phyloP scores from a whole-genome alignment of 768 basidiomycete species.

The Lactarius trivialis region DNA sequence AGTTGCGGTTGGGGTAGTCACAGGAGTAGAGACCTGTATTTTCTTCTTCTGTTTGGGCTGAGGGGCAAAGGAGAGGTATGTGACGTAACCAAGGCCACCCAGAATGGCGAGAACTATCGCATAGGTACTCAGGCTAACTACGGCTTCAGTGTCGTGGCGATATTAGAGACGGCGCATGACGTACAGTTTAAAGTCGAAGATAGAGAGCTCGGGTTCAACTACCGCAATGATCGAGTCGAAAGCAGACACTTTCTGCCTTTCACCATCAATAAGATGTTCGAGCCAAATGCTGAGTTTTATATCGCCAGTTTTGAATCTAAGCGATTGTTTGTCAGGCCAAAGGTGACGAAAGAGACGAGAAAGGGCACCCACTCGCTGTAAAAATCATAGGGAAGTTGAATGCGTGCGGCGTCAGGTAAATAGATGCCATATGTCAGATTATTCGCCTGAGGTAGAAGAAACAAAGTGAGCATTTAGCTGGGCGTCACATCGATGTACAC shows the following conservation, averaged over 20 bases:
- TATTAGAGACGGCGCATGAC: constrained; percentile 27
- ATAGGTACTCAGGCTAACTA: constrained; percentile 56
- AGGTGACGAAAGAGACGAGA: not conserved
- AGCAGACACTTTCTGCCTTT: constrained; percentile 54
- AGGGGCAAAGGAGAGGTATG: constrained; percentile 61
- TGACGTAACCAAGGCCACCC: constrained; percentile 55
- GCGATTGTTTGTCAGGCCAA: not conserved
- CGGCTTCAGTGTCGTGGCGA: constrained; percentile 6
- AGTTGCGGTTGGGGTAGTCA: constrained; percentile 53
- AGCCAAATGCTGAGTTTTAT: constrained; percentile 67
- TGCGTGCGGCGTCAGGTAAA: constrained; percentile 48
- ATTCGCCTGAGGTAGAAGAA: constrained; percentile 44
- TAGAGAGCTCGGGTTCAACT: constrained; percentile 71
- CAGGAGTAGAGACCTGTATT: constrained; percentile 38
- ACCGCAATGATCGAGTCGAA: constrained; percentile 73
- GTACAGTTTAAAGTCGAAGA: constrained; percentile 77
- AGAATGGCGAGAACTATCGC: constrained; percentile 58
- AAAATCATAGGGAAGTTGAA: constrained; percentile 66
- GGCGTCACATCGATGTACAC: constrained; percentile 24
- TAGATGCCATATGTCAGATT: constrained; percentile 45
- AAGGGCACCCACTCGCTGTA: constrained; percentile 68
- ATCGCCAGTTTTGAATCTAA: constrained; percentile 15
- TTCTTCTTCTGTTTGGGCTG: constrained; percentile 44
- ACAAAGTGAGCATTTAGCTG: not conserved
- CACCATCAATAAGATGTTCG: constrained; percentile 55